phyloP scores from a whole-genome alignment of 2,329 filamentous ascomycete species.

The Onygenales sp. region DNA sequence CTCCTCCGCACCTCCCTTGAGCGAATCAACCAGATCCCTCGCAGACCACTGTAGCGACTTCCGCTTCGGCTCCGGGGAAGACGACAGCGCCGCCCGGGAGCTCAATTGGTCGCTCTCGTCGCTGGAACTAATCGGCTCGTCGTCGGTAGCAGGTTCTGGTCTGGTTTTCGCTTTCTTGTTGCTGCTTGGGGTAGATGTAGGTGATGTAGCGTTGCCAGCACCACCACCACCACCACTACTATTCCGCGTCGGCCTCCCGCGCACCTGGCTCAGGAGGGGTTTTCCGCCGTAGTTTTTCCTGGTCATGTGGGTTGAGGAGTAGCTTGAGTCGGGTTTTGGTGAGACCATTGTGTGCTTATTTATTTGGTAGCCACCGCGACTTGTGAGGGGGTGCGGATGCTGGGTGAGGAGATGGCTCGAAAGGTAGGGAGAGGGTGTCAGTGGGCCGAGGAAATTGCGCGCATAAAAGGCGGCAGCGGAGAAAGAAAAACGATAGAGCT shows the following conservation, averaged over 20 bases:
- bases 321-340: conserved; percentile 19
- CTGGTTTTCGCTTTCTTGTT: conserved; percentile 7
- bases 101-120: conserved; percentile 18
- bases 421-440: too few species aligned
- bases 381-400: too few species aligned
- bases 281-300: conserved; percentile 8
- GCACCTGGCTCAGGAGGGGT: conserved; percentile 17
- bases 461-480: too few species aligned
- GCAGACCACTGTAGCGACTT: neutral
- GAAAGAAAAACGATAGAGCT: too few species aligned
- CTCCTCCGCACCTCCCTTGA: neutral
- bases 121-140: conserved; percentile 25
- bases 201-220: neutral
- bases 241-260: conserved; percentile 4
- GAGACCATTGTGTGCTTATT: neutral
- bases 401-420: too few species aligned
- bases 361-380: neutral
- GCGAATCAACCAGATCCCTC: neutral
- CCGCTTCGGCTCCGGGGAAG: neutral
- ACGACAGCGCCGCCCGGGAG: conserved; percentile 2
- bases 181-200: neutral
- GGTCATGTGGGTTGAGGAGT: conserved; percentile 17
- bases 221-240: neutral
- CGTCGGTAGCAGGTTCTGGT: conserved; percentile 22
- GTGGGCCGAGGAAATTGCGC: too few species aligned